Evolutionary conservation across 2,329 filamentous ascomycete genomes (phyloP).

Genomic region (Nannizziopsis arthrosporioides): DNA sequence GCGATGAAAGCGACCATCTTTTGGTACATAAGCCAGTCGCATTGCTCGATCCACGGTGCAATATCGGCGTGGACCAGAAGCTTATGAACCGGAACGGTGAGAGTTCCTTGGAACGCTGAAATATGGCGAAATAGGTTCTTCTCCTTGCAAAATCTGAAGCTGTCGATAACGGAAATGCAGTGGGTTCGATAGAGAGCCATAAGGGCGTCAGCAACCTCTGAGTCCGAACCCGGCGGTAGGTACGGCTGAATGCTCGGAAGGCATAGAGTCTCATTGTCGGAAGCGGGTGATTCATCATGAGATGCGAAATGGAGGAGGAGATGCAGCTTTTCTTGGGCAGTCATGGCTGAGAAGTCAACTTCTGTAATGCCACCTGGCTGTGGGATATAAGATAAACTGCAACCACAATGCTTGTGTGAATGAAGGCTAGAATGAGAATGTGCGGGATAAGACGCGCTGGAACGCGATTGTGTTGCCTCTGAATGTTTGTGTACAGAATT

Average conservation of each 20-base stretch:
- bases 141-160: slow-evolving; percentile 89
- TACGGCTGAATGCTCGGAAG: slow-evolving; percentile 81
- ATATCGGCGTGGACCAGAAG: slow-evolving; percentile 70
- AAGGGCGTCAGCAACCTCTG: slow-evolving; percentile 74
- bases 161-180: slow-evolving; percentile 89
- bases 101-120: slow-evolving; percentile 85
- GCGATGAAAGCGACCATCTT: slow-evolving; percentile 91
- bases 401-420: slow-evolving; percentile 5
- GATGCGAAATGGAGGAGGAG: slow-evolving; percentile 31
- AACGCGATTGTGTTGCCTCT: slow-evolving; percentile 3
- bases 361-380: slow-evolving; percentile 5
- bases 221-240: slow-evolving; percentile 68
- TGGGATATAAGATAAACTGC: slow-evolving; percentile 4
- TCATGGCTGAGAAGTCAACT: slow-evolving; percentile 11
- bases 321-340: slow-evolving; percentile 30
- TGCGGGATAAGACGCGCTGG: neutral
- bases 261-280: slow-evolving; percentile 59
- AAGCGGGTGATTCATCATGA: slow-evolving; percentile 23
- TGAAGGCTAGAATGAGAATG: neutral
- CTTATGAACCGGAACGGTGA: slow-evolving; percentile 94
- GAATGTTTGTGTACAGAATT: neutral
- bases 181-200: slow-evolving; percentile 84
- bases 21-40: slow-evolving; percentile 91
- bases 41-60: slow-evolving; percentile 87
- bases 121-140: slow-evolving; percentile 94